phyloP scores from a whole-genome alignment of 148 eudicot genomes.

The Simmondsia chinensis region DNA sequence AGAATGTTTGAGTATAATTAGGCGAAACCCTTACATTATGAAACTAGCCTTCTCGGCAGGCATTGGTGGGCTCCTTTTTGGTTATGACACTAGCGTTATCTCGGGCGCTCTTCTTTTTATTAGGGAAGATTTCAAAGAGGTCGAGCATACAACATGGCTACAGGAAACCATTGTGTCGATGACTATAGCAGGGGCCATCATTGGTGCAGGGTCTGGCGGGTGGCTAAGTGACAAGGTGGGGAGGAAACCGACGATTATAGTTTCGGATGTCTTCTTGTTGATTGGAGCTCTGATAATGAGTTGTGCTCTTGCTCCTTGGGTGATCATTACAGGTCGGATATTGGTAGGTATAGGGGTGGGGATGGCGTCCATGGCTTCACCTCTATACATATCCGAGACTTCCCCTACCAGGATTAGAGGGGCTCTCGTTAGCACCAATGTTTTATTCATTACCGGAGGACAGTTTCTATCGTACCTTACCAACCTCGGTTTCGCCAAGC shows the following conservation, averaged over 20 bases:
- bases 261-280: conserved; percentile 23
- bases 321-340: conserved; percentile 24
- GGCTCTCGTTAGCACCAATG: conserved; percentile 32
- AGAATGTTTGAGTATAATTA: conserved; percentile 53
- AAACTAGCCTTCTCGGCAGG: conserved; percentile 68
- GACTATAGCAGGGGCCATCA: conserved; percentile 33
- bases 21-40: conserved; percentile 55
- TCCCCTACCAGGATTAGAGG: conserved; percentile 34
- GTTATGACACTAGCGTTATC: conserved; percentile 63
- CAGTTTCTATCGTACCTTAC: conserved; percentile 28
- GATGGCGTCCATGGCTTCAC: conserved; percentile 38
- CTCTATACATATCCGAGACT: conserved; percentile 33
- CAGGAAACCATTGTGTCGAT: conserved; percentile 36
- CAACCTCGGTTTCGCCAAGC: conserved; percentile 29
- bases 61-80: conserved; percentile 74
- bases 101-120: conserved; percentile 28
- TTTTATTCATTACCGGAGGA: conserved; percentile 30
- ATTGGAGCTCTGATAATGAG: conserved; percentile 31
- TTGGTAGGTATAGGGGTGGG: conserved; percentile 34
- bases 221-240: conserved; percentile 29
- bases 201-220: conserved; percentile 32
- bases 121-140: conserved; percentile 21
- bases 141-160: conserved; percentile 18
- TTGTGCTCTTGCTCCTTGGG: conserved; percentile 28
- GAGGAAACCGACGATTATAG: conserved; percentile 20